Conservation (phyloP, 2,329 filamentous ascomycete genomes). For the Cercospora beticola region DNA sequence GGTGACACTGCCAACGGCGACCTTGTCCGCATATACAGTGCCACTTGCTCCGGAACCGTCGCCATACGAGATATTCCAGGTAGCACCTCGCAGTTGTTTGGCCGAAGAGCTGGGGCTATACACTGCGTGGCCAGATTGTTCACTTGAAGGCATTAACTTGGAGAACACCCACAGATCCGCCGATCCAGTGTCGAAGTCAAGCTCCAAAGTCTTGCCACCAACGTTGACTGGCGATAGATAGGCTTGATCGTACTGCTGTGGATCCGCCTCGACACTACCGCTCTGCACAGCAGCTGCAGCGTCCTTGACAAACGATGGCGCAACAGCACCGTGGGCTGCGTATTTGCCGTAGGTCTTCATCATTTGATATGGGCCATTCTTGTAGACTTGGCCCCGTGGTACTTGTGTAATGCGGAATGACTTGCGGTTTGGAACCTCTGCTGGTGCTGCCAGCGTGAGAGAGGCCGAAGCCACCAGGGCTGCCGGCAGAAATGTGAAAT, state of each 20-base stretch:
- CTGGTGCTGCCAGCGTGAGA: constrained; percentile 34
- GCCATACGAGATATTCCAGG: constrained; percentile 57
- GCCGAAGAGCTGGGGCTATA: constrained; percentile 53
- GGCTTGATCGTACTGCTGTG: constrained; percentile 40
- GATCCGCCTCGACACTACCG: constrained; percentile 43
- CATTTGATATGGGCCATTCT: constrained; percentile 42
- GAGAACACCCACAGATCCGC: constrained; percentile 73
- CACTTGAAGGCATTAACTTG: constrained; percentile 51
- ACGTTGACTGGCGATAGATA: constrained; percentile 59
- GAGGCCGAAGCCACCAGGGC: constrained; percentile 34
- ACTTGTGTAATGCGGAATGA: constrained; percentile 36
- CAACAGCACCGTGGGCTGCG: constrained; percentile 32
- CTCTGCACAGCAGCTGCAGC: constrained; percentile 40
- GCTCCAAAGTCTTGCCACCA: constrained; percentile 61
- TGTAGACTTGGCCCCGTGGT: constrained; percentile 32
- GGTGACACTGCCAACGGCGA: constrained; percentile 60
- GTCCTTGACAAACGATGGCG: constrained; percentile 31
- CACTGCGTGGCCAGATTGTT: constrained; percentile 56
- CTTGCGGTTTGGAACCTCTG: constrained; percentile 26
- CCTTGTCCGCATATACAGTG: constrained; percentile 65
- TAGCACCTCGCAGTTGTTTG: constrained; percentile 36
- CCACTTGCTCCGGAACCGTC: constrained; percentile 64
- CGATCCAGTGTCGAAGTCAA: constrained; percentile 71
- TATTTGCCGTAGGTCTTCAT: constrained; percentile 45
- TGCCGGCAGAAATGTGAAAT: constrained; percentile 29